Evolutionary conservation across 345 rosid species (phyloP), one percentile per base, ranked within the genome.

Genomic region (Rubroshorea leprosula): DNA sequence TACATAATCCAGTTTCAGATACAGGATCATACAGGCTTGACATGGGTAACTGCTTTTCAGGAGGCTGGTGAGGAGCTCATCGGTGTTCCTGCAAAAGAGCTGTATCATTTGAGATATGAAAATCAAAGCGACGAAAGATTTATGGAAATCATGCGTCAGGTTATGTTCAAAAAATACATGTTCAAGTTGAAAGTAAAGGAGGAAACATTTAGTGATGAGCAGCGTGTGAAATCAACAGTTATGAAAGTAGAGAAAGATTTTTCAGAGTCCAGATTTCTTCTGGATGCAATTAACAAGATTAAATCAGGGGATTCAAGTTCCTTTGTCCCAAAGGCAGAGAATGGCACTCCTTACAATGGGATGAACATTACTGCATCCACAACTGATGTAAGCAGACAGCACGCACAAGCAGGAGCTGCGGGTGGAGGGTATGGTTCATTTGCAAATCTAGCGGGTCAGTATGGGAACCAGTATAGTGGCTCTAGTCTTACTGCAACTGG

Each of bases 31-130:
- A 89, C 98, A n/a, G 95, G 89, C 39, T 19, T 81, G 52, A 72
- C 87, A 20, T 92, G 98, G 98, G 93, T 77, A 49, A 92, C 96
- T 16, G 93, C 96, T 23, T 92, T 89, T 72, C 95, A 89, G 68
- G 98, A 89, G 64, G 68, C 78, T 58, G 98, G 82, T 43, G 85
- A 81, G 74, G 95, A 84, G 63, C 82, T 92, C 61, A 73, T 89
- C 80, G 97, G 93, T n/a, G 57, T 89, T n/a, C 61, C 95, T 50
- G 95, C 97, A 1, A 84, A 81, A 69, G 95, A 86, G 55, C 55
- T 92, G 78, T 79, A 84, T 61, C 58, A 65, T 55, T 41, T 92
- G 67, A 84, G 84, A 63, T 63, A 67, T 72, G 94, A 85, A 57
- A 48, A 83, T 24, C 72, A 77, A 7, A 80, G 86, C 29, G 89